Base-by-base conservation (phyloP, 192 early-diverging fungal species). In the Mortierella alpina region DNA sequence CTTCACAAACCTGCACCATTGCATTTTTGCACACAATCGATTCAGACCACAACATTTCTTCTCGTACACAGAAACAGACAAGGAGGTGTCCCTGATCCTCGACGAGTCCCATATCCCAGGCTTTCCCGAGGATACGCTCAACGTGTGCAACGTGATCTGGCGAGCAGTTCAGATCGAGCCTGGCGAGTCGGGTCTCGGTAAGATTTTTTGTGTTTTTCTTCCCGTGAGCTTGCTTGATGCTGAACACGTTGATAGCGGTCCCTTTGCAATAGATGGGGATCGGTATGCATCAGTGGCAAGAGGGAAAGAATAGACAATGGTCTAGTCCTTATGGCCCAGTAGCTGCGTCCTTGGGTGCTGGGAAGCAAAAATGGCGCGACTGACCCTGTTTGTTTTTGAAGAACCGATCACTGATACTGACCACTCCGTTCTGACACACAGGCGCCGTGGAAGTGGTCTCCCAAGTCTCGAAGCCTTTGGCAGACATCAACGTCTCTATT, bases 151-250 rank as follows among this genome's bases (percentile, higher is more conserved):
- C 62, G 76, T 79, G 23, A 61, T 79, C 58, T 79, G 76, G 76
- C 48, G 76, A 12, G 76, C 76, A 6, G 69, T 79, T 49, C 68
- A 72, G 53, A 79, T 79, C 58, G 76, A 79, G 57, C 63, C 76
- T 41, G 76, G 76, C 64, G 76, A 79, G 59, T 79, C 76, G 48
- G 76, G 76, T 59, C 68, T 79, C 47, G 76, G 76, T 79, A 79
- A 66, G 75, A n/a, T 57, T 40, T 63, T 66, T 50, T 56, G 9
- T 63, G 14, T 49, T 8, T 62, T 53, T 46, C 50, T 31, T 31
- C 31, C 23, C 62, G 45, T 59, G 5, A 40, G 31, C 39, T 17
- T 20, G n/a, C 54, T 15, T 1, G 11, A 11, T 17, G 11, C 50
- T 20, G 23, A 55, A 52, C 48, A 70, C 68, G 59, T 52, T 70